Percentiles rank a stretch among this genome's conserved stretches.
Conservation (phyloP, 164 flowering plant genomes). For the Taxillus chinensis region DNA sequence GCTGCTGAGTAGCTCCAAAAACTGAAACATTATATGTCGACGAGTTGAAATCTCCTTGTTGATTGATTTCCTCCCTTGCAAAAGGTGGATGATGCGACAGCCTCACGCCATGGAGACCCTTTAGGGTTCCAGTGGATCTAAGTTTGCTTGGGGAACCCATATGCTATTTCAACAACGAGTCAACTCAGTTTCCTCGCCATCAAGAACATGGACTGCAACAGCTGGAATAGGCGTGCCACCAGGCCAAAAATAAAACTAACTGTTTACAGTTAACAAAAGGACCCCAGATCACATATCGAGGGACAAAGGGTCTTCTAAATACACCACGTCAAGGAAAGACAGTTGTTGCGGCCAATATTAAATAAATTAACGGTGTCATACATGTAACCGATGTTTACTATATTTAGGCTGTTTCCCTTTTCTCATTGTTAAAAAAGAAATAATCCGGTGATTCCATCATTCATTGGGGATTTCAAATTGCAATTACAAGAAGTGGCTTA, state of each 20-base stretch:
- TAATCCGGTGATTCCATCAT: too few species aligned
- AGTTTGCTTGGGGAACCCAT: slow-evolving; percentile 42
- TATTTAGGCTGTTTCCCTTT: too few species aligned
- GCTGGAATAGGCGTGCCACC: not conserved
- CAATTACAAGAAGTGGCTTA: too few species aligned
- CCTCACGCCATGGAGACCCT: slow-evolving; percentile 74
- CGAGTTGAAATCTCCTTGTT: slow-evolving; percentile 22
- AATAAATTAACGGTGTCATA: too few species aligned
- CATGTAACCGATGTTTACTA: too few species aligned
- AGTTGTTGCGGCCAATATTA: too few species aligned
- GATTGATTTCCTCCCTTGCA: slow-evolving; percentile 31
- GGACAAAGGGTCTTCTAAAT: not conserved
- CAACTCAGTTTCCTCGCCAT: slow-evolving; percentile 14
- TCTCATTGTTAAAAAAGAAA: too few species aligned
- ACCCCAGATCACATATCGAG: not conserved
- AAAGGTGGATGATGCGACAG: slow-evolving; percentile 60
- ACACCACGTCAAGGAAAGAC: not conserved
- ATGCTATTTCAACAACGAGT: slow-evolving; percentile 7
- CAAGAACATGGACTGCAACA: slow-evolving; percentile 17
- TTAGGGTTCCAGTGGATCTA: slow-evolving; percentile 29
- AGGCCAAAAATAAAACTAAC: not conserved
- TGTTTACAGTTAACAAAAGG: not conserved
- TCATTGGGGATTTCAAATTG: too few species aligned
- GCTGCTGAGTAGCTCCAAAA: slow-evolving; percentile 28
- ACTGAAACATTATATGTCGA: slow-evolving; percentile 17